A percentile compares a stretch with the other conserved stretches of the same genome.
phyloP scores from a whole-genome alignment of 2,329 filamentous ascomycete species.

The Trichothecium sympodiale region DNA sequence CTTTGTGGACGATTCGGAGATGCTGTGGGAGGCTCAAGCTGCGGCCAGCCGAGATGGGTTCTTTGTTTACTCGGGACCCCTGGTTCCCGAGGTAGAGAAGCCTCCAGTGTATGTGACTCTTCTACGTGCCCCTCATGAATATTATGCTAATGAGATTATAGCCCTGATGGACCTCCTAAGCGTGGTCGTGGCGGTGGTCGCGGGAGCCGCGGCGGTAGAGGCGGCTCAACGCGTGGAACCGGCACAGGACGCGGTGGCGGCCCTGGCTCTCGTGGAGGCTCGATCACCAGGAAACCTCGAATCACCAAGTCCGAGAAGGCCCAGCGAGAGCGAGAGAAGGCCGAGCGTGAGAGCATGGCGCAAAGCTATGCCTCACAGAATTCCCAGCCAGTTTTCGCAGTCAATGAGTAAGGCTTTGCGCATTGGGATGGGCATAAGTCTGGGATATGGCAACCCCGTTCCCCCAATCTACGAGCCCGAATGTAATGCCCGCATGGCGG shows the following conservation, averaged over 20 bases:
- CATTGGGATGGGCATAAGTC: too few relatives aligned
- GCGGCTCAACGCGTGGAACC: slow-evolving; percentile 47
- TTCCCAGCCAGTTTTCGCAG: slow-evolving; percentile 23
- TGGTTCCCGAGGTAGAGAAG: slow-evolving; percentile 81
- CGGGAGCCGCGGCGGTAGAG: slow-evolving; percentile 43
- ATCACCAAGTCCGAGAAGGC: slow-evolving; percentile 80
- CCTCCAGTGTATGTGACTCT: slow-evolving; percentile 36
- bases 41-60: slow-evolving; percentile 93
- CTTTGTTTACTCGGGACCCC: slow-evolving; percentile 91
- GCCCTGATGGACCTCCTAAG: slow-evolving; percentile 63
- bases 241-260: slow-evolving; percentile 36
- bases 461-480: too few relatives aligned
- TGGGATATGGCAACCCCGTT: too few relatives aligned
- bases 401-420: slow-evolving; percentile 14
- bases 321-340: slow-evolving; percentile 70
- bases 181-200: slow-evolving; percentile 44
- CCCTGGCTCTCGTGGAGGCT: slow-evolving; percentile 65
- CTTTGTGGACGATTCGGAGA: slow-evolving; percentile 86
- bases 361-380: slow-evolving; percentile 26
- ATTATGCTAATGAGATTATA: slow-evolving; percentile 29
- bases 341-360: slow-evolving; percentile 51
- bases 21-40: slow-evolving; percentile 91
- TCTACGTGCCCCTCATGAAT: neutral
- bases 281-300: slow-evolving; percentile 67
- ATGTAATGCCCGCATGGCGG: too few relatives aligned